Conservation (phyloP, 805 yeast species). For the Debaryomyces maramus region DNA sequence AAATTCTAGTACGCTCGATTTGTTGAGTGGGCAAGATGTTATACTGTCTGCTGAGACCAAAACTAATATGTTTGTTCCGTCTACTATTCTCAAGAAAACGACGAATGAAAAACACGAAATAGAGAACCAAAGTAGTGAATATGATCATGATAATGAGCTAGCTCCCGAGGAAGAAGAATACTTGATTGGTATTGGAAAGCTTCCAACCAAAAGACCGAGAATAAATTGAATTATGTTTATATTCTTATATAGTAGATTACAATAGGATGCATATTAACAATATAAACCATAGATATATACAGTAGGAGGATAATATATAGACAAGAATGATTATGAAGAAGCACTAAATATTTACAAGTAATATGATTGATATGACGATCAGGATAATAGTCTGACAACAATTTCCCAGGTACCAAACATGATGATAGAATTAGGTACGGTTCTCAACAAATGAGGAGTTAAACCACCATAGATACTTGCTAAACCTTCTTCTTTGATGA, state of each 20-base stretch:
- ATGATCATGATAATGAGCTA: constrained; percentile 5
- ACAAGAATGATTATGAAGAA: background rate
- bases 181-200: constrained; percentile 1
- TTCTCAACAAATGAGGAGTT: constrained; percentile 93
- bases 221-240: no score
- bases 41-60: background rate
- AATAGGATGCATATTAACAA: no score
- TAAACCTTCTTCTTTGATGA: constrained; percentile 91
- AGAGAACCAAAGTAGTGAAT: constrained; percentile 2
- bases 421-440: constrained; percentile 96
- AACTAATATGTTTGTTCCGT: constrained; percentile 7
- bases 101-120: background rate
- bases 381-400: constrained; percentile 38
- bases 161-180: constrained; percentile 12
- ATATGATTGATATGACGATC: background rate
- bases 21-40: no score
- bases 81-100: constrained; percentile 8
- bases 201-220: background rate
- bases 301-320: background rate
- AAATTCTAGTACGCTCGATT: no score
- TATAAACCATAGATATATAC: background rate
- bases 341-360: constrained; percentile 3
- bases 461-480: constrained; percentile 95
- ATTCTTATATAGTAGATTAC: no score
- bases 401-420: constrained; percentile 99